Percentiles rank a stretch among this genome's conserved stretches.
phyloP scores from a whole-genome alignment of 768 basidiomycete species.

The Lactifluus volemus region DNA sequence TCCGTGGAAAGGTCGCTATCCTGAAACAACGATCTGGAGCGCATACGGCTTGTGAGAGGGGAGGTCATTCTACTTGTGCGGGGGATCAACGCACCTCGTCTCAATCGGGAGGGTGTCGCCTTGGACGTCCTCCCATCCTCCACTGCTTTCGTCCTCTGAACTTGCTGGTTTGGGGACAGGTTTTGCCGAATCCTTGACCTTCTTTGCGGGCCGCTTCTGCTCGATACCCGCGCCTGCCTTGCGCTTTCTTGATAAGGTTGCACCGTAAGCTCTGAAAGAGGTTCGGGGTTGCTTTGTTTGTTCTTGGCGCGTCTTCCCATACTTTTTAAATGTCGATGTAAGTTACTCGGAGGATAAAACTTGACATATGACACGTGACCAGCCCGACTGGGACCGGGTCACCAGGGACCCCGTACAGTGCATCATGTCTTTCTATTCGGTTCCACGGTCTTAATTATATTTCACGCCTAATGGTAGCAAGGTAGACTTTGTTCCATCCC shows the following conservation, averaged over 20 bases:
- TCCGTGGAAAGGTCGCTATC: slow-evolving; percentile 35
- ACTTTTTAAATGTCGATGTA: background rate
- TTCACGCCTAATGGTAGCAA: too few species aligned
- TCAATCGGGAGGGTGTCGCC: slow-evolving; percentile 39
- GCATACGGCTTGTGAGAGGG: background rate
- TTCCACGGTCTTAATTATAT: too few species aligned
- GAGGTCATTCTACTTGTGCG: background rate
- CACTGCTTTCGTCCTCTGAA: slow-evolving; percentile 27
- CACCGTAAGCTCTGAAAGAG: slow-evolving; percentile 36
- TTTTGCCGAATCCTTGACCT: slow-evolving; percentile 26
- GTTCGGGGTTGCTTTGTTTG: slow-evolving; percentile 67
- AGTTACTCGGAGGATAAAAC: background rate
- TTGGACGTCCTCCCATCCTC: slow-evolving; percentile 58
- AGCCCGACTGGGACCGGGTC: background rate
- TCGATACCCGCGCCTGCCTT: slow-evolving; percentile 43
- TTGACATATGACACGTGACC: background rate
- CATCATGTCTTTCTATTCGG: too few species aligned
- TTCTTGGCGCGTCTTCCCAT: slow-evolving; percentile 86
- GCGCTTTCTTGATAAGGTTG: slow-evolving; percentile 51
- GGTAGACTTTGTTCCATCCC: background rate
- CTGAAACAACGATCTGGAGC: slow-evolving; percentile 37
- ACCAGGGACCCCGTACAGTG: too few species aligned
- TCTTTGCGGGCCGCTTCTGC: slow-evolving; percentile 29
- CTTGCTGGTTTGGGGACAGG: slow-evolving; percentile 12
- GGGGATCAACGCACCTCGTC: slow-evolving; percentile 28